Evolutionary conservation across 2,329 filamentous ascomycete genomes (phyloP).

Genomic region (Fusarium redolens): DNA sequence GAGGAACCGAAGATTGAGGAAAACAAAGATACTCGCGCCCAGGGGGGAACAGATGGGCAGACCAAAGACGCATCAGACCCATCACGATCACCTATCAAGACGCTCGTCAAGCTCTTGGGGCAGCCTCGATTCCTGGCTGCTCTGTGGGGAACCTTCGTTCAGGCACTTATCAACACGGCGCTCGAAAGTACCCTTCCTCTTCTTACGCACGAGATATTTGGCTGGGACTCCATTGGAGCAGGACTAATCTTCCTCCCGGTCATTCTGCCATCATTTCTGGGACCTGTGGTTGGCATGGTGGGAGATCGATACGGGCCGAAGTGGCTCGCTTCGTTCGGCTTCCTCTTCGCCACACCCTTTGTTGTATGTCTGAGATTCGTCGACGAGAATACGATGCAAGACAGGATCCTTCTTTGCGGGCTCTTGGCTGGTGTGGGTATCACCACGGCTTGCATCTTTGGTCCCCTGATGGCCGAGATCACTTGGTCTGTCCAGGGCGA

Average conservation of each 20-base stretch:
- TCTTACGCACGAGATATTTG: slow-evolving; percentile 45
- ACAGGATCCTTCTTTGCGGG: slow-evolving; percentile 50
- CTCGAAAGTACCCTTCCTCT: slow-evolving; percentile 52
- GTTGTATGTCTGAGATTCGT: slow-evolving; percentile 51
- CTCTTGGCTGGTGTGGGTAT: slow-evolving; percentile 48
- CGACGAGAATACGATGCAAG: slow-evolving; percentile 42
- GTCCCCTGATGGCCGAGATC: slow-evolving; percentile 52
- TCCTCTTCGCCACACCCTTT: slow-evolving; percentile 50
- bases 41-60: background rate
- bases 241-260: slow-evolving; percentile 52
- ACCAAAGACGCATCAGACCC: slow-evolving; percentile 1
- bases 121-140: slow-evolving; percentile 50
- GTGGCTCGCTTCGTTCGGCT: slow-evolving; percentile 49
- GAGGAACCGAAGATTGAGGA: background rate
- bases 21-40: background rate
- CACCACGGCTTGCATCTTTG: slow-evolving; percentile 47
- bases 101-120: slow-evolving; percentile 43
- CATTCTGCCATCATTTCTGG: slow-evolving; percentile 47
- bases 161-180: slow-evolving; percentile 48
- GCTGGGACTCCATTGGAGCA: slow-evolving; percentile 50
- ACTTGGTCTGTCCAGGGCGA: slow-evolving; percentile 47
- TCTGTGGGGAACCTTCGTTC: slow-evolving; percentile 51
- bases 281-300: slow-evolving; percentile 47
- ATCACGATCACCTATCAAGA: slow-evolving; percentile 33
- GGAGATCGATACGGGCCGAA: slow-evolving; percentile 51